phyloP scores from a whole-genome alignment of 1,284 basidiomycete genomes.

The Rhodotorula sp. region DNA sequence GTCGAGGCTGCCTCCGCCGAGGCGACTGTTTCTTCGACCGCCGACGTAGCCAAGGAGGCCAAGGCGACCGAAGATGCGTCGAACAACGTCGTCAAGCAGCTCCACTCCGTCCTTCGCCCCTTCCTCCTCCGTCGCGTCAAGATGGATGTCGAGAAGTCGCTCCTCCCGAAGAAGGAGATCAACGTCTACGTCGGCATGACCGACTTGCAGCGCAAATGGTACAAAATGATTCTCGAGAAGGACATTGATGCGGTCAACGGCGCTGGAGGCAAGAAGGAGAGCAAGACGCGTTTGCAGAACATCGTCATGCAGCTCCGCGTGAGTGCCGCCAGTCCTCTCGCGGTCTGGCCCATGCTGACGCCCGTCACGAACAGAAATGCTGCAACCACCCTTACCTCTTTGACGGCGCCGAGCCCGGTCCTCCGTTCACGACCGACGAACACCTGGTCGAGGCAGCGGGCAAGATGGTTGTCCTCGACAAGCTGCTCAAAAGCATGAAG shows the following conservation, averaged over 20 bases:
- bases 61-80: slow-evolving; percentile 57
- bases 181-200: slow-evolving; percentile 98
- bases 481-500: slow-evolving; percentile 82
- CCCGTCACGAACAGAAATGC: slow-evolving; percentile 44
- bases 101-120: slow-evolving; percentile 94
- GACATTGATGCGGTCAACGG: slow-evolving; percentile 99
- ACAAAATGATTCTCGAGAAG: slow-evolving; percentile 91
- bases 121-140: slow-evolving; percentile 95
- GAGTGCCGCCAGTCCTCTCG: slow-evolving; percentile 24
- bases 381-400: slow-evolving; percentile 69
- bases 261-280: slow-evolving; percentile 92
- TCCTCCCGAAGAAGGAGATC: slow-evolving; percentile 97
- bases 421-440: slow-evolving; percentile 97
- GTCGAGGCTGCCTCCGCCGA: slow-evolving; percentile 20
- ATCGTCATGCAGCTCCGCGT: slow-evolving; percentile 93
- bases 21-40: slow-evolving; percentile 5
- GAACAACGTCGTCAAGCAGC: slow-evolving; percentile 87
- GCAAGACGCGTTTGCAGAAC: slow-evolving; percentile 95
- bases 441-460: slow-evolving; percentile 92
- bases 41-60: slow-evolving; percentile 24
- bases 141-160: slow-evolving; percentile 92
- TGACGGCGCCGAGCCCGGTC: slow-evolving; percentile 91
- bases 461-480: slow-evolving; percentile 98
- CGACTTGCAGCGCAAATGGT: slow-evolving; percentile 99
- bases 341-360: no score